Evolutionary conservation across 2,329 filamentous ascomycete genomes (phyloP), one percentile per base, ranked within the genome.

Genomic region (Paecilomyces sp.): DNA sequence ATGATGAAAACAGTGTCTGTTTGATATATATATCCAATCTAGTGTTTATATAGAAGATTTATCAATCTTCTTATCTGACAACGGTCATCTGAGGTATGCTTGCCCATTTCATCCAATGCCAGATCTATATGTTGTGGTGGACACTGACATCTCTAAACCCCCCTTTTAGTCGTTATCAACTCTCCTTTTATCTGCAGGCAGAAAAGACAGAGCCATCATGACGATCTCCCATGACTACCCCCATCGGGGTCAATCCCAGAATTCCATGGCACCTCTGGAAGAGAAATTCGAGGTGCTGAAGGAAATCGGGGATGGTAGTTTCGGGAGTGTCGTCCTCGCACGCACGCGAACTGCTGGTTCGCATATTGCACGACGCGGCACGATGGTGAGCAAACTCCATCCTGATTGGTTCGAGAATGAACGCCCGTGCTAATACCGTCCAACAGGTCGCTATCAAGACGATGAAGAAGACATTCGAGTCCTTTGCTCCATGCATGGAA

Each of bases 381-480:
- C 92, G 60, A 85, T 97, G 81, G 93, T 97, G 87, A 82, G 88
- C 81, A 64, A 56, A 58, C 56, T 28, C 56, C 13, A 24, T 60
- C 60, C 56, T 56, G 57, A 55, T 59, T 57, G 50, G 50, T 8
- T 31, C 25, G 33, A 13, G 15, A 11, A 30, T 24, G 41, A 15
- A 47, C 36, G 55, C 15, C 41, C 31, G 50, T 62, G 56, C 63
- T 66, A 56, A 64, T 63, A 62, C 60, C 59, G 9, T 51, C 60
- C 47, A 33, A 56, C 61, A 97, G 94, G 90, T 99, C 69, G 94
- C 94, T 52, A 97, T 99, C 79, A 99, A 99, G 79, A 97, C 94
- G 5, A 99, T 99, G 94, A 99, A 99, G 83, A 99, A 99, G 85
- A 92, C 89, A 0, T 99, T 97, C 69, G 92, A 97, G 68, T 96